Conservation (phyloP, 202 grass and related monocot genomes). For the Zoysia matrella region DNA sequence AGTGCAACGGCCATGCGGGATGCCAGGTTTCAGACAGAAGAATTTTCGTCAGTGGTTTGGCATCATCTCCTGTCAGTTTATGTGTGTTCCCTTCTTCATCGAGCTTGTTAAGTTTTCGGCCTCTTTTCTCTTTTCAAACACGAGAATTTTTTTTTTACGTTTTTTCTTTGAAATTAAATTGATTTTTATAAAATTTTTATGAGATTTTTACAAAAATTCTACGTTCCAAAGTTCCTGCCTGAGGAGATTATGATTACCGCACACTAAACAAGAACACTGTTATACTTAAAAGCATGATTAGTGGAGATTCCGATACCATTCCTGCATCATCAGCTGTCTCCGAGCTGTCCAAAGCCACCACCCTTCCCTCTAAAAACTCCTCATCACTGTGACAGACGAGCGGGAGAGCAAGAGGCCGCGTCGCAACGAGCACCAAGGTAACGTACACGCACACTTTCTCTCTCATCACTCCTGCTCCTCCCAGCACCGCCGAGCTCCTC, state of each 20-base stretch:
- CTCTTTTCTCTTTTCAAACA: too few species aligned
- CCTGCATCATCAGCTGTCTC: slow-evolving; percentile 21
- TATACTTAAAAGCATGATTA: background rate
- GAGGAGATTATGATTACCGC: too few species aligned
- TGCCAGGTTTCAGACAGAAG: background rate
- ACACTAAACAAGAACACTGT: too few species aligned
- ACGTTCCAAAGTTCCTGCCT: too few species aligned
- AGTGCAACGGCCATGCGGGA: slow-evolving; percentile 8
- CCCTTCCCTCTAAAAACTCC: background rate
- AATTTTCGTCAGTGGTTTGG: slow-evolving; percentile 5
- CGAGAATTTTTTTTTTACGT: too few species aligned
- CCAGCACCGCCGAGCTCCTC: background rate
- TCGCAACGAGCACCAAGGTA: slow-evolving; percentile 43
- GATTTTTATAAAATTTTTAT: background rate
- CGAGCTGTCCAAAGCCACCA: slow-evolving; percentile 37
- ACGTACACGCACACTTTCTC: background rate
- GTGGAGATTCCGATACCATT: slow-evolving; percentile 42
- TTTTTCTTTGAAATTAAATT: too few species aligned
- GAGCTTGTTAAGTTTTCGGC: background rate
- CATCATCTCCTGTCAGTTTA: background rate
- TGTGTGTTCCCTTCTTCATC: background rate
- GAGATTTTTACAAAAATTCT: background rate
- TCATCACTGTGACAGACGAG: background rate
- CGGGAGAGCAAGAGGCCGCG: background rate
- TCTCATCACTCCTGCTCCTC: background rate